A percentile compares a stretch with the other conserved stretches of the same genome.
These are phyloP conservation scores for Lentinula edodes DNA, from an alignment of 768 basidiomycete genomes.

Conservation along the genomic window DNA sequence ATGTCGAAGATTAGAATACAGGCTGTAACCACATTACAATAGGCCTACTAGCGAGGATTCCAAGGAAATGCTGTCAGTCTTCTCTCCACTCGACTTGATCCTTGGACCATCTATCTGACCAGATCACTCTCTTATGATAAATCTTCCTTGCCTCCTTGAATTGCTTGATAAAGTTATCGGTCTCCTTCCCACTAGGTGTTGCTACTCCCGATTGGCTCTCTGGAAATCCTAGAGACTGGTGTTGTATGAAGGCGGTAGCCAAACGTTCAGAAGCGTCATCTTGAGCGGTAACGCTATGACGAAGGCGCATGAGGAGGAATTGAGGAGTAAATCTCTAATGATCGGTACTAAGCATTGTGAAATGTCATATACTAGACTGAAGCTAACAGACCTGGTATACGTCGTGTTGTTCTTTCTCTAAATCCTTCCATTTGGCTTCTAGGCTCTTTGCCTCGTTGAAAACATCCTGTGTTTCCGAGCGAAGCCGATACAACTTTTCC, in stretches of 20 bases:
- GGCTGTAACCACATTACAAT: too few relatives aligned
- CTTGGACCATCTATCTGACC: slow-evolving; percentile 81
- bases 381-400: slow-evolving; percentile 66
- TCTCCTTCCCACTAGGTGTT: slow-evolving; percentile 44
- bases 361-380: neutral
- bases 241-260: slow-evolving; percentile 78
- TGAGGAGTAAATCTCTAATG: slow-evolving; percentile 69
- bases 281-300: slow-evolving; percentile 84
- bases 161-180: slow-evolving; percentile 83
- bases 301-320: slow-evolving; percentile 82
- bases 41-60: too few relatives aligned
- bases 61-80: slow-evolving; percentile 27
- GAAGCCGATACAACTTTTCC: slow-evolving; percentile 66
- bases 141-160: slow-evolving; percentile 83
- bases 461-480: slow-evolving; percentile 79
- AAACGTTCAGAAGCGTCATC: slow-evolving; percentile 86
- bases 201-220: slow-evolving; percentile 24
- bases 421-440: slow-evolving; percentile 78
- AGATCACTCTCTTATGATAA: slow-evolving; percentile 92
- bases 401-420: slow-evolving; percentile 85
- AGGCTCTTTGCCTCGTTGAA: slow-evolving; percentile 83
- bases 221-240: slow-evolving; percentile 23
- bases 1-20: too few relatives aligned
- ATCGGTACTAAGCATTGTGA: slow-evolving; percentile 23
- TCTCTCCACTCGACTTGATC: slow-evolving; percentile 87